A percentile compares a stretch with the other conserved stretches of the same genome.
Evolutionary conservation across 179 eudicot genomes (phyloP).

Genomic region (Beta macrorhiza): DNA sequence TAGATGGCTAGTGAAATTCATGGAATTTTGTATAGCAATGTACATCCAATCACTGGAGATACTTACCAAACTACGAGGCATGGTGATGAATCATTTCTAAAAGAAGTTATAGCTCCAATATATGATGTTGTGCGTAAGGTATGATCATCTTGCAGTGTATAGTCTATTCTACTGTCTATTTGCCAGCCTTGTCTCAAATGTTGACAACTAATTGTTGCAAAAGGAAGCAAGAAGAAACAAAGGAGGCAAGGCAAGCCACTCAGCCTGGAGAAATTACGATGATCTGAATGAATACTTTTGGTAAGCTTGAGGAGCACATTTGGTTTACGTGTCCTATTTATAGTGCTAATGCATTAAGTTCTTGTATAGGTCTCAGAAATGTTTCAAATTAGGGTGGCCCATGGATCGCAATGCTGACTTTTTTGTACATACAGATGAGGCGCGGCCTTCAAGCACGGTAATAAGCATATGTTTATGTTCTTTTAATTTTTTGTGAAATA

Average conservation of each 20-base stretch:
- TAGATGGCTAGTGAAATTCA: constrained; percentile 78
- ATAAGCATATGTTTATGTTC: neutral
- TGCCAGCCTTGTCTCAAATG: constrained; percentile 13
- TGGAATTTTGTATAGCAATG: constrained; percentile 55
- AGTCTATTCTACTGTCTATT: constrained; percentile 16
- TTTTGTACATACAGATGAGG: constrained; percentile 59
- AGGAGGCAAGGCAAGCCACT: constrained; percentile 92
- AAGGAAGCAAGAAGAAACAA: constrained; percentile 86
- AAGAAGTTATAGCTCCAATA: constrained; percentile 73
- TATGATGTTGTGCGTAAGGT: constrained; percentile 84
- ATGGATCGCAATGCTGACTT: constrained; percentile 75
- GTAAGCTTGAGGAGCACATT: constrained; percentile 39
- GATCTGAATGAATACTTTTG: constrained; percentile 98
- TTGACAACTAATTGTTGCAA: constrained; percentile 24
- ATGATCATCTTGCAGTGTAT: constrained; percentile 15
- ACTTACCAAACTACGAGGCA: constrained; percentile 42
- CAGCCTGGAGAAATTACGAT: constrained; percentile 97
- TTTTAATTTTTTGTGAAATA: neutral
- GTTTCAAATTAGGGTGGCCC: constrained; percentile 91
- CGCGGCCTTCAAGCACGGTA: constrained; percentile 41
- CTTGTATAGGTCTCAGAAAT: constrained; percentile 68
- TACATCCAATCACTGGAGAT: constrained; percentile 55
- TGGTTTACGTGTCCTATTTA: neutral
- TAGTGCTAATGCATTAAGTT: constrained; percentile 21
- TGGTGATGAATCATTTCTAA: constrained; percentile 65